Conservation (phyloP, 768 basidiomycete genomes). For the Lentinus brumalis region DNA sequence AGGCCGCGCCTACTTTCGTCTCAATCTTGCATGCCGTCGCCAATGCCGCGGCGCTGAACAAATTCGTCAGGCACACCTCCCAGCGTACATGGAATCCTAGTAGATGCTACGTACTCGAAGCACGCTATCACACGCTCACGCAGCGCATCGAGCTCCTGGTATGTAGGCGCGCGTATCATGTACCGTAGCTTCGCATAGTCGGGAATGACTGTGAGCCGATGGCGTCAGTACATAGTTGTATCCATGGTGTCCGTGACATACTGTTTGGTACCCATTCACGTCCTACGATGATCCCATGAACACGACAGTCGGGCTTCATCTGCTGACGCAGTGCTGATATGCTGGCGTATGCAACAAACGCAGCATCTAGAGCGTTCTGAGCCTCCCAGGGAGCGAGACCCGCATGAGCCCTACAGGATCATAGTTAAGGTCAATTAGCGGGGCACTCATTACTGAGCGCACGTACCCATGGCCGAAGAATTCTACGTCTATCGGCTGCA, state of each 20-base stretch:
- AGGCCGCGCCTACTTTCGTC: slow-evolving; percentile 25
- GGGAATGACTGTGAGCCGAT: slow-evolving; percentile 63
- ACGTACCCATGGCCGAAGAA: slow-evolving; percentile 74
- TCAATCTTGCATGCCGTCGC: slow-evolving; percentile 46
- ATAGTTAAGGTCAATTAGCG: not conserved
- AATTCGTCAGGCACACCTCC: slow-evolving; percentile 2
- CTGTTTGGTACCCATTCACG: slow-evolving; percentile 71
- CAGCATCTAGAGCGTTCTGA: slow-evolving; percentile 85
- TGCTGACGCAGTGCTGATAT: slow-evolving; percentile 86
- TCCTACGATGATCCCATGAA: slow-evolving; percentile 78
- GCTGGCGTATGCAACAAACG: slow-evolving; percentile 79
- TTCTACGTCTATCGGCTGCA: slow-evolving; percentile 68
- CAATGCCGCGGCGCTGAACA: slow-evolving; percentile 60
- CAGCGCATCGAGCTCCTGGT: slow-evolving; percentile 54
- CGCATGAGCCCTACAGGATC: slow-evolving; percentile 64
- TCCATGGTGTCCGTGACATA: slow-evolving; percentile 31
- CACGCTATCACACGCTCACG: slow-evolving; percentile 66
- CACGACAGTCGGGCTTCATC: slow-evolving; percentile 76
- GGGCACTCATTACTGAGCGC: not conserved
- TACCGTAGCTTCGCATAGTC: slow-evolving; percentile 79
- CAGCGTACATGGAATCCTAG: not conserved
- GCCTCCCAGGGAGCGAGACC: slow-evolving; percentile 87
- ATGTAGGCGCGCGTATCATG: slow-evolving; percentile 68
- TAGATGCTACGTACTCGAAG: slow-evolving; percentile 56
- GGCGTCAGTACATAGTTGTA: not conserved